phyloP scores from a whole-genome alignment of 1,139 yeast species.

The Scheffersomyces cryptocercus region DNA sequence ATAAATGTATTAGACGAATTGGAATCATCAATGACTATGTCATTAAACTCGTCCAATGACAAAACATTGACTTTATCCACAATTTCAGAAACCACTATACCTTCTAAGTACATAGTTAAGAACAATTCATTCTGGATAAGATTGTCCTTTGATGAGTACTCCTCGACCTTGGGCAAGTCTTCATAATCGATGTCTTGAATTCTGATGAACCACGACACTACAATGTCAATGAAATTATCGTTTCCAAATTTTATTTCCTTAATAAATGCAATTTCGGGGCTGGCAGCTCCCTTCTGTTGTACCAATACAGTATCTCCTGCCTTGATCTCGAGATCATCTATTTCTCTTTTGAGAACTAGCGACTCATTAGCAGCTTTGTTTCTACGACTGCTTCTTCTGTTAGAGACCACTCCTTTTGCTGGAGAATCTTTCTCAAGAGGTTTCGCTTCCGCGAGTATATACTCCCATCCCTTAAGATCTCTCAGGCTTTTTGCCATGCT shows the following conservation, averaged over 20 bases:
- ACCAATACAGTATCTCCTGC: slow-evolving; percentile 44
- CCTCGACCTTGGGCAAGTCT: slow-evolving; percentile 14
- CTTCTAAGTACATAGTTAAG: slow-evolving; percentile 39
- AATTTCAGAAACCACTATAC: slow-evolving; percentile 30
- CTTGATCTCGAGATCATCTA: slow-evolving; percentile 37
- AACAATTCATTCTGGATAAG: slow-evolving; percentile 36
- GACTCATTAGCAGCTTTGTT: slow-evolving; percentile 5
- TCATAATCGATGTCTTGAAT: slow-evolving; percentile 22
- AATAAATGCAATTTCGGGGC: slow-evolving; percentile 36
- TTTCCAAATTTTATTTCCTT: slow-evolving; percentile 44
- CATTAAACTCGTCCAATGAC: slow-evolving; percentile 20
- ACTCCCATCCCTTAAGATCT: slow-evolving; percentile 32
- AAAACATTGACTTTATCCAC: slow-evolving; percentile 36
- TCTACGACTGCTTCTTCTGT: slow-evolving; percentile 16
- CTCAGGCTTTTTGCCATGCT: too few relatives aligned
- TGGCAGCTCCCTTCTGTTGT: slow-evolving; percentile 14
- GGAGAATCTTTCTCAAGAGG: slow-evolving; percentile 9
- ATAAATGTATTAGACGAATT: slow-evolving; percentile 27
- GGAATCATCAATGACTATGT: slow-evolving; percentile 32
- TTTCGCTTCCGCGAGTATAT: slow-evolving; percentile 15
- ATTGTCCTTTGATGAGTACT: slow-evolving; percentile 7
- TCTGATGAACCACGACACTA: slow-evolving; percentile 37
- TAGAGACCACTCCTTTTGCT: slow-evolving; percentile 12
- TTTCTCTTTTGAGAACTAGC: slow-evolving; percentile 24
- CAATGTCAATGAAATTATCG: slow-evolving; percentile 36